Percentiles rank a stretch among this genome's conserved stretches.
These are phyloP conservation scores for Lasiodiplodia theobromae DNA, from an alignment of 2,329 filamentous ascomycete species.

Conservation along the genomic window DNA sequence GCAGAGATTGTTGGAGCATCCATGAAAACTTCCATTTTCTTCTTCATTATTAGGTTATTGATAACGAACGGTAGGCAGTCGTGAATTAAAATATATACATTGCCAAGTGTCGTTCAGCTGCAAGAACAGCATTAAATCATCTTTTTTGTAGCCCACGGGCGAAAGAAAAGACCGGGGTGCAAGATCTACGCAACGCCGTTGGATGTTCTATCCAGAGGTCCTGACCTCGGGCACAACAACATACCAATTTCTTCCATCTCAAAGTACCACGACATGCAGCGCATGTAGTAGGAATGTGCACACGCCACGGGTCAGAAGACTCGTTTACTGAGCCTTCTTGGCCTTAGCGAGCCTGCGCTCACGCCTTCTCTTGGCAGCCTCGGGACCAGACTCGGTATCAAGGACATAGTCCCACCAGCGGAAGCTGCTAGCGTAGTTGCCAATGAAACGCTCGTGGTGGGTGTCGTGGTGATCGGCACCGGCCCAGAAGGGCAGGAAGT, in stretches of 20 bases:
- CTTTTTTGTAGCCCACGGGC: slow-evolving; percentile 3
- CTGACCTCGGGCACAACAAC: background rate
- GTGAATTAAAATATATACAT: slow-evolving; percentile 24
- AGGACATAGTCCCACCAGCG: slow-evolving; percentile 97
- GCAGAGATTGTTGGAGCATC: background rate
- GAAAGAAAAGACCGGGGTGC: background rate
- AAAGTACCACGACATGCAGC: background rate
- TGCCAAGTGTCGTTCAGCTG: slow-evolving; percentile 23
- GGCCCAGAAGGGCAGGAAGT: slow-evolving; percentile 97
- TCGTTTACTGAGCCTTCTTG: slow-evolving; percentile 64
- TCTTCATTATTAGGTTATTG: background rate
- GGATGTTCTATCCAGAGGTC: slow-evolving; percentile 14
- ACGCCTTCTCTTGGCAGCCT: slow-evolving; percentile 82
- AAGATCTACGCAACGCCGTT: slow-evolving; percentile 10
- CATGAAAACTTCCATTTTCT: background rate
- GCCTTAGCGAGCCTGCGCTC: slow-evolving; percentile 74
- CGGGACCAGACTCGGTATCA: slow-evolving; percentile 91
- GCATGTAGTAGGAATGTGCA: background rate
- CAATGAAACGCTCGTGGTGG: slow-evolving; percentile 98
- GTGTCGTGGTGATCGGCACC: slow-evolving; percentile 95
- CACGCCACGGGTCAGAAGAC: background rate
- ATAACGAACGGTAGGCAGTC: slow-evolving; percentile 24
- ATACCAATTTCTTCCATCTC: background rate
- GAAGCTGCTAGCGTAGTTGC: slow-evolving; percentile 98
- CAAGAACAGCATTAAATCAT: slow-evolving; percentile 18